Evolutionary conservation across 2,329 filamentous ascomycete species (phyloP).

Genomic region (Talaromyces sp.): DNA sequence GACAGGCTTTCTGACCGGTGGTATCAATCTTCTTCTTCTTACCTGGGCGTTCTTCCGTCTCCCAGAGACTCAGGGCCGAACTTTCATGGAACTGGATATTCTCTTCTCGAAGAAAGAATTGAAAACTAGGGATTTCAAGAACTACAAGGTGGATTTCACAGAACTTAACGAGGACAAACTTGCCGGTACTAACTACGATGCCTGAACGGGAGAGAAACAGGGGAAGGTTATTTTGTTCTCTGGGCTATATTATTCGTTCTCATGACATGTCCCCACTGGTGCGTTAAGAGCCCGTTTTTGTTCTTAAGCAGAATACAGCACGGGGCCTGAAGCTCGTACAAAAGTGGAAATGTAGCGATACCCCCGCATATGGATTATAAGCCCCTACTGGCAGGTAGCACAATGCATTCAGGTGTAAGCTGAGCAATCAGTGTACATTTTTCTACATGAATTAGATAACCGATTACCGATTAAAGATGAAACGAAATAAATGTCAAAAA

Average conservation of each 20-base stretch:
- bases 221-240: neutral
- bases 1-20: slow-evolving; percentile 29
- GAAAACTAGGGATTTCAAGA: slow-evolving; percentile 10
- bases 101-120: slow-evolving; percentile 58
- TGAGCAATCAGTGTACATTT: neutral
- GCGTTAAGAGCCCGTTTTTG: neutral
- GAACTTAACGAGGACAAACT: slow-evolving; percentile 3
- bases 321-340: neutral
- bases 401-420: neutral
- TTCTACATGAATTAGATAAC: neutral
- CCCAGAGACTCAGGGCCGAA: slow-evolving; percentile 33
- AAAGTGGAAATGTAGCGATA: neutral
- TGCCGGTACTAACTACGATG: neutral
- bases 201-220: neutral
- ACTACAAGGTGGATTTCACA: slow-evolving; percentile 4
- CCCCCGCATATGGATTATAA: neutral
- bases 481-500: neutral
- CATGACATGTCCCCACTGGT: neutral
- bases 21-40: slow-evolving; percentile 17
- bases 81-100: slow-evolving; percentile 40
- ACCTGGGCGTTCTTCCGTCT: slow-evolving; percentile 17
- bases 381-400: neutral
- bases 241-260: neutral
- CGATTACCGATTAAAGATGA: too few relatives aligned
- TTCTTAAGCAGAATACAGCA: neutral